Evolutionary conservation across 2,329 filamentous ascomycete genomes (phyloP).

Genomic region (Neurospora sp.): DNA sequence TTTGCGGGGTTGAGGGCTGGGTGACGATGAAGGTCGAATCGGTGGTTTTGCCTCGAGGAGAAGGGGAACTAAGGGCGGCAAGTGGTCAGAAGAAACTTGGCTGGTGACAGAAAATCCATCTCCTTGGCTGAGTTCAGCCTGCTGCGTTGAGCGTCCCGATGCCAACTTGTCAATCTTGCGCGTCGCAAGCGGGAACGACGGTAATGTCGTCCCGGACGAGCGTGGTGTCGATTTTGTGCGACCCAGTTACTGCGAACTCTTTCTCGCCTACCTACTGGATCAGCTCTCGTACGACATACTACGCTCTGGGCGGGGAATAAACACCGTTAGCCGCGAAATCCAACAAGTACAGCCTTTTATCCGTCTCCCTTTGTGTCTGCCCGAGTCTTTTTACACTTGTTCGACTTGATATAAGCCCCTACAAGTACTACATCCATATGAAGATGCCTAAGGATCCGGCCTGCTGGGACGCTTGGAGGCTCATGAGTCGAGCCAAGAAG

Average conservation of each 20-base stretch:
- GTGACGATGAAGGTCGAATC: too few species aligned
- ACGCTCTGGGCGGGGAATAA: not conserved
- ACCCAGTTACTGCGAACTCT: too few species aligned
- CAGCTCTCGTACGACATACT: not conserved
- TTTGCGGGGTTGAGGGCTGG: too few species aligned
- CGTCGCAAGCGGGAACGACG: not conserved
- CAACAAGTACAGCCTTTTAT: not conserved
- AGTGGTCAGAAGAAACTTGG: not conserved
- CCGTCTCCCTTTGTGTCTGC: not conserved
- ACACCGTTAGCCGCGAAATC: not conserved
- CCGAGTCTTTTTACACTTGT: fast-evolving
- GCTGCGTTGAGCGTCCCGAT: not conserved
- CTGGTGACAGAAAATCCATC: not conserved
- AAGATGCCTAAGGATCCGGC: fast-evolving
- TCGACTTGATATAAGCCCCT: not conserved
- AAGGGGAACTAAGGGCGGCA: not conserved
- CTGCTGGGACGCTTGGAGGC: not conserved
- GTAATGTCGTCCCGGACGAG: not conserved
- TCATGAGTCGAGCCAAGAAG: not conserved
- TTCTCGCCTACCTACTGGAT: too few species aligned
- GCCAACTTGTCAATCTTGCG: not conserved
- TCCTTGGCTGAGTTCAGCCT: not conserved
- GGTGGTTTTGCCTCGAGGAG: too few species aligned
- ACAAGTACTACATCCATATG: not conserved
- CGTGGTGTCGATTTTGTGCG: not conserved